Evolutionary conservation across 179 eudicot species (phyloP).

Genomic region (Monotropa hypopitys): DNA sequence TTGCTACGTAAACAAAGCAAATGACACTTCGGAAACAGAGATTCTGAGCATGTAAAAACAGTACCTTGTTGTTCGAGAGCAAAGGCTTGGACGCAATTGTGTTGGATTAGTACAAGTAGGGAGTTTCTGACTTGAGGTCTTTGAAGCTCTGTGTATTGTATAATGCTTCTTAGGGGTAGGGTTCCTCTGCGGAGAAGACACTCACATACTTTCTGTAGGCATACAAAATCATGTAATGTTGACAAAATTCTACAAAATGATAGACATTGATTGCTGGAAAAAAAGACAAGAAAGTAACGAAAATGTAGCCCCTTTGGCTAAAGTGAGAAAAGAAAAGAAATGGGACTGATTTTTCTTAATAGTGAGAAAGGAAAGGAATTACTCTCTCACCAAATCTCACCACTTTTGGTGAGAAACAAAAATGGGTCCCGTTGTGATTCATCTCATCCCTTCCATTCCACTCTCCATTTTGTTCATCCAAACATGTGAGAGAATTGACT

Average conservation of each 20-base stretch:
- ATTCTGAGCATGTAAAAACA: background rate
- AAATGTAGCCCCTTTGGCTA: too few species aligned
- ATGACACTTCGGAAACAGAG: background rate
- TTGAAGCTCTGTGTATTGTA: constrained; percentile 28
- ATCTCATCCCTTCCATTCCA: too few species aligned
- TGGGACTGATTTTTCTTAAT: too few species aligned
- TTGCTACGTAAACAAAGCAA: background rate
- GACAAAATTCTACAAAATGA: background rate
- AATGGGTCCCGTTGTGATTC: too few species aligned
- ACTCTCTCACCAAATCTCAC: too few species aligned
- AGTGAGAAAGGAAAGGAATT: too few species aligned
- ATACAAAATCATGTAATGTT: background rate
- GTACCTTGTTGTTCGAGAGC: constrained; percentile 56
- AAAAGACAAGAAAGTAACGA: background rate
- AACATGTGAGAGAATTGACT: too few species aligned
- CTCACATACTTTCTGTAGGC: constrained; percentile 70
- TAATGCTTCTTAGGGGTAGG: constrained; percentile 29
- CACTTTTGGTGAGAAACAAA: too few species aligned
- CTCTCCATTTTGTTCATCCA: too few species aligned
- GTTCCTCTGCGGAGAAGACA: constrained; percentile 72
- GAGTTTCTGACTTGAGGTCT: constrained; percentile 29
- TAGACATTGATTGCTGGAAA: background rate
- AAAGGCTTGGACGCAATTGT: constrained; percentile 86
- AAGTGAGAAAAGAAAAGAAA: too few species aligned
- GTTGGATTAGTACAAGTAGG: constrained; percentile 57